A percentile compares a stretch with the other conserved stretches of the same genome.
Conservation (phyloP, 768 basidiomycete species). For the Sutorius australiensis region DNA sequence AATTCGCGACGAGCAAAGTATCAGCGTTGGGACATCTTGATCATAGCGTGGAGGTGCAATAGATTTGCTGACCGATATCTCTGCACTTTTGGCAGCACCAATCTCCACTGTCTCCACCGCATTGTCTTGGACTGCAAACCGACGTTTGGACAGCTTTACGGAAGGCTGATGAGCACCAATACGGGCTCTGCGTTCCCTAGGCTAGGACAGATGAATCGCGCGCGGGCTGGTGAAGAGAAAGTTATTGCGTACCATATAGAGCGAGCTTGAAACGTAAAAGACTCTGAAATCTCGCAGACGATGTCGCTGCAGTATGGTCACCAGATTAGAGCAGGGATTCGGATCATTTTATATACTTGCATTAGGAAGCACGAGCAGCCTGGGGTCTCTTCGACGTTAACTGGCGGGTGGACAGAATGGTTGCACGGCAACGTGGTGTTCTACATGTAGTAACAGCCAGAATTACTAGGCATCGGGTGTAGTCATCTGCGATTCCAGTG, state of each 20-base stretch:
- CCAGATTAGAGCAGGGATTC: not conserved
- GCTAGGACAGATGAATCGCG: conserved; percentile 25
- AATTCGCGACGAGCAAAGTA: not conserved
- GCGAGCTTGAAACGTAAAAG: not conserved
- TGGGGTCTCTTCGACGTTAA: no score
- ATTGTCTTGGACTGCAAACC: conserved; percentile 48
- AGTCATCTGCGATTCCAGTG: conserved; percentile 6
- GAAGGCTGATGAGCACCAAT: conserved; percentile 48
- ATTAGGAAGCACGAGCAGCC: not conserved
- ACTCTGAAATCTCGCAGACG: not conserved
- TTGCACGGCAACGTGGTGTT: not conserved
- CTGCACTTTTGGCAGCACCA: conserved; percentile 33
- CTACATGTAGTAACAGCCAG: not conserved
- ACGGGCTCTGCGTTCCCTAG: conserved; percentile 39
- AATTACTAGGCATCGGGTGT: conserved; percentile 5
- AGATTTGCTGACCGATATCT: conserved; percentile 38
- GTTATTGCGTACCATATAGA: conserved; percentile 21
- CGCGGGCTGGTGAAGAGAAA: not conserved
- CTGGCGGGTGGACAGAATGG: not conserved
- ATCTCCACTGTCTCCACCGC: conserved; percentile 47
- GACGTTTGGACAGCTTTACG: conserved; percentile 44
- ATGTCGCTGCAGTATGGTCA: not conserved
- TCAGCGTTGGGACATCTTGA: not conserved
- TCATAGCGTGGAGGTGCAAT: not conserved
- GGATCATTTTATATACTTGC: not conserved